Percentiles rank a stretch among this genome's conserved stretches.
Conservation (phyloP, 345 rosid species). For the Eucalyptus curtisii region DNA sequence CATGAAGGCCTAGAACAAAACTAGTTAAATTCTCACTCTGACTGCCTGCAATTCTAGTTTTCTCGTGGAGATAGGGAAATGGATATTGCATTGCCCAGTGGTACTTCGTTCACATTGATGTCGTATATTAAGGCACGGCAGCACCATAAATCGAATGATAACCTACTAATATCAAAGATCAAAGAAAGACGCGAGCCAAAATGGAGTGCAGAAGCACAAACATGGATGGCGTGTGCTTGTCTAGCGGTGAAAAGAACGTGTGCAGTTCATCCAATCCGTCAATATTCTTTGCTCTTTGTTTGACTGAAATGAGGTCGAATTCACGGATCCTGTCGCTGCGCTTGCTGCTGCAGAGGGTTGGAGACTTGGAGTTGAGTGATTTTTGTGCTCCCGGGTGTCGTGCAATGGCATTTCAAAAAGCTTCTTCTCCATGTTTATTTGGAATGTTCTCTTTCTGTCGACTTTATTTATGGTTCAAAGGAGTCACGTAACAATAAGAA, state of each 20-base stretch:
- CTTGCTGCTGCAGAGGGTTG: not conserved
- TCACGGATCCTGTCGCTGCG: not conserved
- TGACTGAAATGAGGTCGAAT: not conserved
- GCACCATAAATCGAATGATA: not conserved
- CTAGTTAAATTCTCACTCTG: not conserved
- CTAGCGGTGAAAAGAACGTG: not conserved
- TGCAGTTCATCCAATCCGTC: not conserved
- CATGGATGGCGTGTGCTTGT: not conserved
- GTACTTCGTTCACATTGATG: not conserved
- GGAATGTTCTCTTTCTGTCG: not conserved
- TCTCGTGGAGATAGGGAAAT: not conserved
- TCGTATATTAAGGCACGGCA: not conserved
- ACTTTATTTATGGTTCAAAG: not conserved
- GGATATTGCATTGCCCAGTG: not conserved
- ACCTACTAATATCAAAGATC: not conserved
- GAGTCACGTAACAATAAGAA: not conserved
- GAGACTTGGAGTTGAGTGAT: not conserved
- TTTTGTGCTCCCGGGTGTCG: not conserved
- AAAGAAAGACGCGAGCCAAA: not conserved
- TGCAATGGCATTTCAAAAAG: not conserved
- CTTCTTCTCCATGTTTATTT: not conserved
- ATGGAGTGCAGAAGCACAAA: not conserved
- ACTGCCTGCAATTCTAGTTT: not conserved
- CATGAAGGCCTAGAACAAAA: not conserved
- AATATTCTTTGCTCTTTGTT: not conserved